These are phyloP conservation scores for Penicillium verhagenii DNA, from an alignment of 495 filamentous ascomycete genomes.

Conservation along the genomic window DNA sequence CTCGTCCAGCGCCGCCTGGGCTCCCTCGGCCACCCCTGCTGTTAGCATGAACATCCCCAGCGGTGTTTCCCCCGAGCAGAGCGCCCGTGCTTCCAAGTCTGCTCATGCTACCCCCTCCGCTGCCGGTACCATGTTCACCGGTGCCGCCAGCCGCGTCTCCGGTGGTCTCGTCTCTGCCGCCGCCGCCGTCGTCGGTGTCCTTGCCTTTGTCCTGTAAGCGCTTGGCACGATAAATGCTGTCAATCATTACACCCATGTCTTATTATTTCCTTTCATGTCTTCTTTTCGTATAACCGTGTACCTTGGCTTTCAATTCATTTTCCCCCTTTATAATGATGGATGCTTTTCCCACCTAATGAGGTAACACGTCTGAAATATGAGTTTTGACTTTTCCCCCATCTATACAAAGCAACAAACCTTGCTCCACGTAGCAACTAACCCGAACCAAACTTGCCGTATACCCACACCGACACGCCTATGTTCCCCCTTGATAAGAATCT, in stretches of 20 bases:
- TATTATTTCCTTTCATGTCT: not conserved
- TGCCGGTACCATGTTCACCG: slow-evolving; percentile 25
- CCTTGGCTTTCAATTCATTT: slow-evolving; percentile 3
- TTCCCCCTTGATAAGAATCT: not conserved
- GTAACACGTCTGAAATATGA: slow-evolving; percentile 8
- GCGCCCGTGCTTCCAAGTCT: slow-evolving; percentile 6
- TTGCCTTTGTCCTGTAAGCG: slow-evolving; percentile 34
- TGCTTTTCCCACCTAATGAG: slow-evolving; percentile 1
- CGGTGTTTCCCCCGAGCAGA: slow-evolving; percentile 14
- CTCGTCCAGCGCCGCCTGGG: slow-evolving; percentile 7
- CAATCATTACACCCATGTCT: slow-evolving; percentile 3
- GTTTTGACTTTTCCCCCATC: not conserved
- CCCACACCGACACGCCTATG: too few species aligned
- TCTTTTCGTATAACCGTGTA: slow-evolving; percentile 11
- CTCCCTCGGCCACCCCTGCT: slow-evolving; percentile 11
- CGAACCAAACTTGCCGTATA: not conserved
- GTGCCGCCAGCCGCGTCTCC: slow-evolving; percentile 26
- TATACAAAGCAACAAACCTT: not conserved
- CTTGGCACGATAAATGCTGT: slow-evolving; percentile 1
- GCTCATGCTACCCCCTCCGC: slow-evolving; percentile 12
- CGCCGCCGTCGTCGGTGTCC: slow-evolving; percentile 30
- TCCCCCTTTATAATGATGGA: slow-evolving; percentile 14
- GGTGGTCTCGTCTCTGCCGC: slow-evolving; percentile 28
- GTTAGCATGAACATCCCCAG: slow-evolving; percentile 9
- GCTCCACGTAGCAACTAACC: not conserved